Evolutionary conservation across 306 rosid species (phyloP), one percentile per base, ranked within the genome.

Genomic region (Adenanthera pavonina): DNA sequence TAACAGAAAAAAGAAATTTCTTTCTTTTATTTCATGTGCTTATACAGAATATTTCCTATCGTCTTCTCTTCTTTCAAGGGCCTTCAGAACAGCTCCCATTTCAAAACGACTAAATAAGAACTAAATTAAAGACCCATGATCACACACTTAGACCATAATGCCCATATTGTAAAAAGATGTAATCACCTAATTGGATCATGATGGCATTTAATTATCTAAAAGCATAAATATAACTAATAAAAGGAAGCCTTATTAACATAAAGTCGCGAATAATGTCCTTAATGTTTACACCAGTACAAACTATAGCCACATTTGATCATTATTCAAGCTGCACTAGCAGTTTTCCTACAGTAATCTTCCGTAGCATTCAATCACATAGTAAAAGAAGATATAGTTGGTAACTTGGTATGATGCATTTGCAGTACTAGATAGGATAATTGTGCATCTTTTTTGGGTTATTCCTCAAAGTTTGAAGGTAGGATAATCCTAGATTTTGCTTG

Each of bases 21-120:
- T 38, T 67, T 15, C 51, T 67, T 67, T 67, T 38, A 40, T 40
- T 17, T 40, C 52, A 41, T 68, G 3, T 12, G 9, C 35, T 44
- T 16, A 11, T 4, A 44, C 14, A 43, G 13, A 43, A 14, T 4
- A 69, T 43, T 19, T 44, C 17, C 35, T 47, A 2, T 20, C 19
- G n/a, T 69, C 30, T 20, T 68, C 52, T 68, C 72, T 4, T 69
- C 54, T 69, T 44, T 43, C 54, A 69, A 69, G 54, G 74, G 13
- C 33, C 17, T 8, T 68, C 9, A 43, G 35, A n/a, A 68, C 5
- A 68, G 48, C 36, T 43, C 9, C 51, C 52, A 43, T n/a, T 43
- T 5, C 40, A 71, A 71, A 25, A 71, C 1, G 49, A n/a, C 47
- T 7, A 14, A 30, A 14, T 71, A 71, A 48, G 60, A 33, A 16